Conservation (phyloP, 148 eudicot species). For the Rheum nobile region DNA sequence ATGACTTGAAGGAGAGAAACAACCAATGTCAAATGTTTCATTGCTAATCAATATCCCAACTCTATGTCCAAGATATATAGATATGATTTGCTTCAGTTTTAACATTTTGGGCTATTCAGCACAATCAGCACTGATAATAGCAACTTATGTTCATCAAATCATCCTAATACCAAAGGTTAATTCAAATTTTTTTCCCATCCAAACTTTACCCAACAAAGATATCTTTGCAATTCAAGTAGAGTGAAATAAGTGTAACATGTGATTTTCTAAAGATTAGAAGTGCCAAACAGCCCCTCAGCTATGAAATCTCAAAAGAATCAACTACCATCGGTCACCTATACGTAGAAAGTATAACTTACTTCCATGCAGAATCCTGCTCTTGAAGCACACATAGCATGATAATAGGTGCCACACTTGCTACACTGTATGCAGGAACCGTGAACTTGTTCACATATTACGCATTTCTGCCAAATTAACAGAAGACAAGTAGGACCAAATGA, state of each 20-base stretch:
- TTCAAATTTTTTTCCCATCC: not conserved
- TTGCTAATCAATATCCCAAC: not conserved
- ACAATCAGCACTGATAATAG: not conserved
- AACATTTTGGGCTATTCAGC: not conserved
- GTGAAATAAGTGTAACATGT: not conserved
- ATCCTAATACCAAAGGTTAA: not conserved
- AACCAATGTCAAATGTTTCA: not conserved
- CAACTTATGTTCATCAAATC: not conserved
- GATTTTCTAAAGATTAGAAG: not conserved
- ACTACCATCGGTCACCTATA: not conserved
- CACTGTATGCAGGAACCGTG: slow-evolving; percentile 97
- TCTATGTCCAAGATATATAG: not conserved
- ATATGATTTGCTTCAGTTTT: not conserved
- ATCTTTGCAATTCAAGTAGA: not conserved
- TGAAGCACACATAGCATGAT: slow-evolving; percentile 87
- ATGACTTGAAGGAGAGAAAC: not conserved
- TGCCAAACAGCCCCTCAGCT: not conserved
- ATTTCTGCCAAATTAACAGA: slow-evolving; percentile 39
- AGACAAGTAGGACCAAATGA: not conserved
- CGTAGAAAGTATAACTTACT: slow-evolving; percentile 35
- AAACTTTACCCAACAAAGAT: not conserved
- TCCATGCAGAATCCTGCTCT: slow-evolving; percentile 92
- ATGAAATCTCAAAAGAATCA: not conserved
- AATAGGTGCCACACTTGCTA: slow-evolving; percentile 77
- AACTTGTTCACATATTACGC: slow-evolving; percentile 70